phyloP scores from a whole-genome alignment of 140 eudicot species.

The Stevia rebaudiana region DNA sequence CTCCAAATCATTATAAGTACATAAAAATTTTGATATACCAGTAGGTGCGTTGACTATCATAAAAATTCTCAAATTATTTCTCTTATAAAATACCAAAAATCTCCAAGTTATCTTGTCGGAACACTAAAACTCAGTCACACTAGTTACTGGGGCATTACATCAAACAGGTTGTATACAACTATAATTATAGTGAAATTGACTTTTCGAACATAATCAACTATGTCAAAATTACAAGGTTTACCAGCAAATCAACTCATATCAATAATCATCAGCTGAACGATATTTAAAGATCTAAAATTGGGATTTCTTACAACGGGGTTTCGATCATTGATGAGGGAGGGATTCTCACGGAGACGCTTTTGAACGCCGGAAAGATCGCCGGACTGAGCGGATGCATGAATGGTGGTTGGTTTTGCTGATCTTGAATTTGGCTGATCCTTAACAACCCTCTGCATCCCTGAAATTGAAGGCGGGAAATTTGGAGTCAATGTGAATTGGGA shows the following conservation, averaged over 20 bases:
- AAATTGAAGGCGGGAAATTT: not conserved
- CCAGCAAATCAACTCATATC: not conserved
- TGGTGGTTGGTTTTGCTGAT: conserved; percentile 57
- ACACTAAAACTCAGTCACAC: conserved; percentile 5
- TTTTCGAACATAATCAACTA: not conserved
- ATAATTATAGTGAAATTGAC: not conserved
- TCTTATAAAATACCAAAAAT: not conserved
- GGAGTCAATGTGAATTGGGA: conserved; percentile 23
- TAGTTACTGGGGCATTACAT: conserved; percentile 11
- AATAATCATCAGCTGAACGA: not conserved
- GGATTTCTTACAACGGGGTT: conserved; percentile 76
- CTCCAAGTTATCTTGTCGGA: not conserved
- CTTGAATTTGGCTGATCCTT: conserved; percentile 57
- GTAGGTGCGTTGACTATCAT: not conserved
- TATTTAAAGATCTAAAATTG: not conserved
- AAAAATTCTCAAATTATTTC: not conserved
- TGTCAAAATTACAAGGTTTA: not conserved
- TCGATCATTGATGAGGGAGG: conserved; percentile 80
- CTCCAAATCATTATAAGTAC: not conserved
- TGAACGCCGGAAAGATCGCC: conserved; percentile 70
- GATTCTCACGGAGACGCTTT: conserved; percentile 55
- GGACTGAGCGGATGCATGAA: conserved; percentile 78
- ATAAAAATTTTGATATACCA: not conserved
- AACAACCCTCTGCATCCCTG: conserved; percentile 43
- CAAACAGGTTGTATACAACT: conserved; percentile 20